Evolutionary conservation across 768 basidiomycete genomes (phyloP), one percentile per base, ranked within the genome.

Genomic region (Pulveroboletus sp.): DNA sequence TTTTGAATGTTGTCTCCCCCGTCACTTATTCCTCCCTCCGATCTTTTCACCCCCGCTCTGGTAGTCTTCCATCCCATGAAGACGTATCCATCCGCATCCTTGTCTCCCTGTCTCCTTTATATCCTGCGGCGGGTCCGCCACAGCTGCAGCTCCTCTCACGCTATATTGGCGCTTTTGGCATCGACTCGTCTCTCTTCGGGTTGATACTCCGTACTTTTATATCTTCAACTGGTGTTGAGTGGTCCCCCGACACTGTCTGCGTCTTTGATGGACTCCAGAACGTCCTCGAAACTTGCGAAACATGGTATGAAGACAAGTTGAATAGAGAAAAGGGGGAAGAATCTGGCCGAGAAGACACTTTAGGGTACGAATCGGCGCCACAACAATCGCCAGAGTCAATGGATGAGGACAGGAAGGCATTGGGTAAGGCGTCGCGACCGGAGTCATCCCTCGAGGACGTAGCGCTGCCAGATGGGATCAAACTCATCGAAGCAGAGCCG

Each of bases 191-290:
- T 14, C 76, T 93, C 15, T 94, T 93, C 61, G 89, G 89, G 21
- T 77, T 78, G 1, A 76, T 92, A 32, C 72, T 93, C 17, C 79
- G 86, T 35, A 93, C 87, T 0, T 94, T 79, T 64, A 90, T 93
- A 47, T 91, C 91, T 4, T 62, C 75, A 18, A 78, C 76, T 47
- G 89, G 86, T 7, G 77, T 89, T n/a, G 86, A 90, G 55, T 94
- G 86, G 82, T 71, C 74, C 3, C 72, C 78, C 21, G 89, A 83
- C 28, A 75, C 73, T 1, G 83, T 93, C 15, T 91, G 88, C 55
- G 86, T 93, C 11, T 94, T 93, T 61, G 92, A 94, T 55, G 92
- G 92, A 10, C 67, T 93, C 26, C 89, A 92, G 66, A 81, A 74
- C 58, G 79, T 88, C 9, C 66, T 85, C 28, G 89, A 91, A 41